Evolutionary conservation across 73 alveolate genomes (phyloP), one percentile per base, ranked within the genome.

Genomic region (Paramecium biaurelia): DNA sequence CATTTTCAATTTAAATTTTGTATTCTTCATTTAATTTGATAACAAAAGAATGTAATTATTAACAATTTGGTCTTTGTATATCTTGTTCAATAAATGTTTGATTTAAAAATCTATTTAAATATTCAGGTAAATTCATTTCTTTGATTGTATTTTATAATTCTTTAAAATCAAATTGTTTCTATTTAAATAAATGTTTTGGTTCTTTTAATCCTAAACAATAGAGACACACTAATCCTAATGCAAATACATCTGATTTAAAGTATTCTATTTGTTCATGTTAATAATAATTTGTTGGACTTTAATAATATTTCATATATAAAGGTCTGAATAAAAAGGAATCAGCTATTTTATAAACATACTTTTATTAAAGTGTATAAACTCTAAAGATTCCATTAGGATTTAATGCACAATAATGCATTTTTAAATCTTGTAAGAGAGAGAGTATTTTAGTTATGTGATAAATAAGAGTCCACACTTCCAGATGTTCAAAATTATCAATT

Each of bases 171-270:
- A 79, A 79, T 23, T 79, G 9, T 15, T 47, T 18, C 4, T 8
- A 21, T 58, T 58, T 18, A 23, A 24, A 58, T 14, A 58, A 58
- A 58, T 10, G 72, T 20, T 76, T 76, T 7, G 70, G 28, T 34
- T 76, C 89, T 14, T 76, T 76, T 8, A 76, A n/a, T 20, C 89
- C 89, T 43, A 76, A 76, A 41, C 89, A 76, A 76, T 76, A 38
- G 5, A 76, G 18, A 47, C 59, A 47, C 8, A 47, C 59, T 5
- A 79, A 14, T 7, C 84, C 84, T 30, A 63, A 63, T 30, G 49
- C 84, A 63, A 63, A 63, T 10, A 63, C 84, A 30, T 63, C 84
- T 9, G 84, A 63, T 63, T 63, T 63, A 63, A 63, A 63, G 24
- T 63, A 63, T 47, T 63, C 84, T 63, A 63, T 63, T 63, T 63